Conservation (phyloP, 176 grass and related monocot genomes). For the Aegilops tauschii region DNA sequence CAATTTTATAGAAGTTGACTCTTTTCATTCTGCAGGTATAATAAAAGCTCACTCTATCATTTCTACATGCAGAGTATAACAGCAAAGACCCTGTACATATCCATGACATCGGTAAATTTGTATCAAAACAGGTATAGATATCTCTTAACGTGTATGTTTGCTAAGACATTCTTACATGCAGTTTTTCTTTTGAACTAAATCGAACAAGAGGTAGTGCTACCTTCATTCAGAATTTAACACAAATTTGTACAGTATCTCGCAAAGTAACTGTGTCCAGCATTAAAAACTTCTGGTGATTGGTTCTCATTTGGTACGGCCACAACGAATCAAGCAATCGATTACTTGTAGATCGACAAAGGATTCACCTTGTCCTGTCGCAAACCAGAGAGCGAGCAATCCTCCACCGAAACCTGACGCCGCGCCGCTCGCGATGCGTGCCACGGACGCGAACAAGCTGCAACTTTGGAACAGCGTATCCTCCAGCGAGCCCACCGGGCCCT, state of each 20-base stretch:
- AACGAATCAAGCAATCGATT: neutral
- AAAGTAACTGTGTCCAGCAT: neutral
- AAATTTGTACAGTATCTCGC: neutral
- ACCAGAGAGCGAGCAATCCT: neutral
- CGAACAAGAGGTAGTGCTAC: too few relatives aligned
- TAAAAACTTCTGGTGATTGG: neutral
- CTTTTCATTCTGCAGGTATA: too few relatives aligned
- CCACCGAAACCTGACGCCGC: neutral
- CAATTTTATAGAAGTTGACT: too few relatives aligned
- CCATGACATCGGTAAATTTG: neutral
- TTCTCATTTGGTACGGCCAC: neutral
- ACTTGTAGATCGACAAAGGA: neutral
- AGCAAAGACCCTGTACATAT: neutral
- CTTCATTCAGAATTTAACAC: too few relatives aligned
- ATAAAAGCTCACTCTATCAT: neutral
- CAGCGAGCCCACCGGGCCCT: neutral
- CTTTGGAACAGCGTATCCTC: neutral
- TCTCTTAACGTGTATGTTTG: neutral
- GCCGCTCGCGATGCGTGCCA: neutral
- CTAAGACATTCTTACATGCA: too few relatives aligned
- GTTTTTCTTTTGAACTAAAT: too few relatives aligned
- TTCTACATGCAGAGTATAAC: neutral
- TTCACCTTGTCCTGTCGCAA: too few relatives aligned
- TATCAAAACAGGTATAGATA: neutral
- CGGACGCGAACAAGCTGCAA: neutral